Conservation (phyloP, 2,329 filamentous ascomycete species). For the Diaporthe capsici region DNA sequence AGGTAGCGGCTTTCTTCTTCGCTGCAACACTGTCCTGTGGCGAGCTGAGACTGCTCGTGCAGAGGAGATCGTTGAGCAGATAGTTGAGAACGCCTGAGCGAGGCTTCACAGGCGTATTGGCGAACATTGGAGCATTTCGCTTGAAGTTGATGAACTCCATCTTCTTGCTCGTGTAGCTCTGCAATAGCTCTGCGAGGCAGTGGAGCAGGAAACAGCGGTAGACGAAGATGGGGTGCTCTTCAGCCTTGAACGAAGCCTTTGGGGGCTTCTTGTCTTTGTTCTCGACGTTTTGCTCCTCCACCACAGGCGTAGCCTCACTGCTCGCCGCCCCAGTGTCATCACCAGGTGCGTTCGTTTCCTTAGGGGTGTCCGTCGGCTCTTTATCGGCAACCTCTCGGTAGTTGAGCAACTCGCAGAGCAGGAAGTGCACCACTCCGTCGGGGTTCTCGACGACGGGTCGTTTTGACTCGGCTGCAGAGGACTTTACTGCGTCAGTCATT, state of each 20-base stretch:
- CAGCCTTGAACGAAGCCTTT: conserved; percentile 87
- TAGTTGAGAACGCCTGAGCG: conserved; percentile 95
- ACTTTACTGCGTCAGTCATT: conserved; percentile 76
- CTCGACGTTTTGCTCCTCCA: conserved; percentile 50
- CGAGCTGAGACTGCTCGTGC: conserved; percentile 72
- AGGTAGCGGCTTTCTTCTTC: conserved; percentile 90
- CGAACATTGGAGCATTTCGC: conserved; percentile 86
- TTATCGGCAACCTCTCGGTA: conserved; percentile 95
- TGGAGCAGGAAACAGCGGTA: conserved; percentile 96
- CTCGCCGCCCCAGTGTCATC: conserved; percentile 48
- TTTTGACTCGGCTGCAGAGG: conserved; percentile 74
- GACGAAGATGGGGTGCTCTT: conserved; percentile 95
- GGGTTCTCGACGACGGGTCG: conserved; percentile 90
- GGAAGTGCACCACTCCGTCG: conserved; percentile 94
- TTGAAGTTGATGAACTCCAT: conserved; percentile 99
- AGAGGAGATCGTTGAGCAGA: conserved; percentile 83
- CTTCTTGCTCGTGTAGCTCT: conserved; percentile 94
- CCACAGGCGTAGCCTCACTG: conserved; percentile 19
- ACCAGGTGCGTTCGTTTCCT: conserved; percentile 57
- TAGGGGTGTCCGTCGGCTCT: conserved; percentile 64
- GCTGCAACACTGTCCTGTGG: conserved; percentile 81
- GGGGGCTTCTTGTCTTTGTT: conserved; percentile 72
- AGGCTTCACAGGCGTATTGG: conserved; percentile 92
- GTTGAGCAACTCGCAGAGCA: conserved; percentile 91
- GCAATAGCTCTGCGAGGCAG: conserved; percentile 89